A percentile compares a stretch with the other conserved stretches of the same genome.
These are phyloP conservation scores for Starmera caribaea DNA, from an alignment of 805 yeast genomes.

Conservation along the genomic window DNA sequence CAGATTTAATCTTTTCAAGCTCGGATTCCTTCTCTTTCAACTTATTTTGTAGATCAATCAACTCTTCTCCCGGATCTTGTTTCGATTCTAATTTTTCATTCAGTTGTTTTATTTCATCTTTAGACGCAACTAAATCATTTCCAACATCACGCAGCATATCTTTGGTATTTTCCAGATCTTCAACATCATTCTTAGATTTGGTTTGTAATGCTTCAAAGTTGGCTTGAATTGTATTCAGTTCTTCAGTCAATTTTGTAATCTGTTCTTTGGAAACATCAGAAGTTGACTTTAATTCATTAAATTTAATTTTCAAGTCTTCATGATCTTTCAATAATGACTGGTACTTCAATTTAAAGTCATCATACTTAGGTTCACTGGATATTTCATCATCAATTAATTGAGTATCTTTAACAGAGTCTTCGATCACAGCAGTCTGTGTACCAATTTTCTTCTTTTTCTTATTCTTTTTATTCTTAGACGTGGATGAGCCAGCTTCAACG, in stretches of 20 bases:
- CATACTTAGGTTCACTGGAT: not conserved
- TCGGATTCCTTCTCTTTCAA: constrained; percentile 6
- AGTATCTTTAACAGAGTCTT: constrained; percentile 15
- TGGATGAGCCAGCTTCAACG: not conserved
- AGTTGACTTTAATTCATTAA: not conserved
- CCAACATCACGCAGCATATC: constrained; percentile 77
- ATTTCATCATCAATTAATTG: constrained; percentile 8
- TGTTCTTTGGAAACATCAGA: constrained; percentile 3
- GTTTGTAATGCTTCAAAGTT: constrained; percentile 13
- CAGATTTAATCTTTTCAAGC: constrained; percentile 6
- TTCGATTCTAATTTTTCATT: constrained; percentile 4
- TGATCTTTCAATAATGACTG: constrained; percentile 3
- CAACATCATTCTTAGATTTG: constrained; percentile 18
- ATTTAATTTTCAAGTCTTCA: constrained; percentile 4
- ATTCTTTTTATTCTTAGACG: constrained; percentile 10
- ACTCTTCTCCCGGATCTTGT: constrained; percentile 1
- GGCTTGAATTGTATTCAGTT: constrained; percentile 10
- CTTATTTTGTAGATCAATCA: constrained; percentile 6
- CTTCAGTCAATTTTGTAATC: constrained; percentile 3
- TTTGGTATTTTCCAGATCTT: constrained; percentile 59
- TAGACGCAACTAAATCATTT: constrained; percentile 64
- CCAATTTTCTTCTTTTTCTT: constrained; percentile 3
- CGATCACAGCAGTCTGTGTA: constrained; percentile 1
- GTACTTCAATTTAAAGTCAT: constrained; percentile 5
- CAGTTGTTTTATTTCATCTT: constrained; percentile 41